Percentiles rank a stretch among this genome's conserved stretches.
Evolutionary conservation across 768 basidiomycete species (phyloP).

Genomic region (Exsudoporus frostii): DNA sequence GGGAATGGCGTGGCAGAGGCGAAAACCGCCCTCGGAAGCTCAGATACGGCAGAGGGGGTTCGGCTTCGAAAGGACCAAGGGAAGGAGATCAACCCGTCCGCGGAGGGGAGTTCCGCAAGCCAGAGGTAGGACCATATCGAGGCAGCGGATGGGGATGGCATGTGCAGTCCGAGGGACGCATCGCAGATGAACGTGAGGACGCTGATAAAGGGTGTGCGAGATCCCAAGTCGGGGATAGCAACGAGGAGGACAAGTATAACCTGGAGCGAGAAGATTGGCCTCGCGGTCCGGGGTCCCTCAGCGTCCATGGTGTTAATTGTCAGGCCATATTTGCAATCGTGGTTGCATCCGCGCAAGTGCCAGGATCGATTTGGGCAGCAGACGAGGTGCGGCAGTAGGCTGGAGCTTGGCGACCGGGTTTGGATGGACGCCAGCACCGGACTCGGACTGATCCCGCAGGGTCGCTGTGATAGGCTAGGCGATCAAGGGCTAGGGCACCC

Average conservation of each 20-base stretch:
- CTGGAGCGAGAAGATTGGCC: constrained; percentile 15
- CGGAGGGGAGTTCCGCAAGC: constrained; percentile 19
- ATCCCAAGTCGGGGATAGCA: constrained; percentile 21
- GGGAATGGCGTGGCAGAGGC: constrained; percentile 6
- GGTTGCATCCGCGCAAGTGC: constrained; percentile 16
- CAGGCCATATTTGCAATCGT: constrained; percentile 16
- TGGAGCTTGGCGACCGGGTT: constrained; percentile 23
- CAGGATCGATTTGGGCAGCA: constrained; percentile 16
- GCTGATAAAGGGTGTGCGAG: constrained; percentile 13
- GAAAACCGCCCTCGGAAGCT: constrained; percentile 3
- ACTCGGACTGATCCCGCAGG: constrained; percentile 34
- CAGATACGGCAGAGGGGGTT: constrained; percentile 6
- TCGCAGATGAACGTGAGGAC: constrained; percentile 23
- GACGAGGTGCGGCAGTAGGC: constrained; percentile 19
- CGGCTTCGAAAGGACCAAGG: constrained; percentile 15
- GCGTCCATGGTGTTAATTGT: background rate
- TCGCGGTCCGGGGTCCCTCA: constrained; percentile 11
- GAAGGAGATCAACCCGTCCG: constrained; percentile 23
- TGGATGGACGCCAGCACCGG: constrained; percentile 19
- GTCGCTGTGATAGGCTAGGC: constrained; percentile 37
- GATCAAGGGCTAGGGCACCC: constrained; percentile 33
- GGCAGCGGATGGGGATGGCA: constrained; percentile 5
- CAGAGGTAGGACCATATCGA: constrained; percentile 1
- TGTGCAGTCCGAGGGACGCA: constrained; percentile 10
- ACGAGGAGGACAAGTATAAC: constrained; percentile 18